A percentile compares a stretch with the other conserved stretches of the same genome.
phyloP scores from a whole-genome alignment of 2,329 filamentous ascomycete genomes.

The Beauveria pseudobassiana region DNA sequence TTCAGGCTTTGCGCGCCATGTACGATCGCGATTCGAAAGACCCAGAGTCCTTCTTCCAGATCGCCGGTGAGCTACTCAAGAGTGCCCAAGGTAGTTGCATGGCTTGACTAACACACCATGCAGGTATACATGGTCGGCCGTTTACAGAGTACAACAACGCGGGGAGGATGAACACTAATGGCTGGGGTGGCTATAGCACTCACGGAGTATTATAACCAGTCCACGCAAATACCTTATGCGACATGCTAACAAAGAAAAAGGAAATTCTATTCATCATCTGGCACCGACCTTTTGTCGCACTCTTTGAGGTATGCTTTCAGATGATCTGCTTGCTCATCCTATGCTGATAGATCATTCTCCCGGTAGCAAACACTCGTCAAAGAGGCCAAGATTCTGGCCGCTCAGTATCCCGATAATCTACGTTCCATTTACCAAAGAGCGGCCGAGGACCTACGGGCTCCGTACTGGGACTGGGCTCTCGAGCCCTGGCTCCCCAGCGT shows the following conservation, averaged over 20 bases:
- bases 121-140: slow-evolving; percentile 36
- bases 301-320: slow-evolving; percentile 41
- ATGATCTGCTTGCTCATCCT: background rate
- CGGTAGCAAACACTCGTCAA: slow-evolving; percentile 43
- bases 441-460: slow-evolving; percentile 38
- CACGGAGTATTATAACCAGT: slow-evolving; percentile 36
- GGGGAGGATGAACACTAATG: slow-evolving; percentile 22
- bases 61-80: slow-evolving; percentile 31
- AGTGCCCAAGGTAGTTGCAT: too few relatives aligned
- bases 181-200: slow-evolving; percentile 37
- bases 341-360: too few relatives aligned
- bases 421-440: slow-evolving; percentile 33
- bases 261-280: slow-evolving; percentile 43
- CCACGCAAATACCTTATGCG: background rate
- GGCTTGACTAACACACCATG: slow-evolving; percentile 2
- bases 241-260: slow-evolving; percentile 19
- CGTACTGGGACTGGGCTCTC: slow-evolving; percentile 49
- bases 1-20: slow-evolving; percentile 37
- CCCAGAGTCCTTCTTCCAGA: slow-evolving; percentile 41
- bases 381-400: slow-evolving; percentile 39
- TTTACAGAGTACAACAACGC: slow-evolving; percentile 34
- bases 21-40: slow-evolving; percentile 34
- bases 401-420: slow-evolving; percentile 30
- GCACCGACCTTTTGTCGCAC: slow-evolving; percentile 48
- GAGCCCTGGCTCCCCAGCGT: slow-evolving; percentile 34